Evolutionary conservation across 1,284 basidiomycete genomes (phyloP).

Genomic region (Puccinia horiana): DNA sequence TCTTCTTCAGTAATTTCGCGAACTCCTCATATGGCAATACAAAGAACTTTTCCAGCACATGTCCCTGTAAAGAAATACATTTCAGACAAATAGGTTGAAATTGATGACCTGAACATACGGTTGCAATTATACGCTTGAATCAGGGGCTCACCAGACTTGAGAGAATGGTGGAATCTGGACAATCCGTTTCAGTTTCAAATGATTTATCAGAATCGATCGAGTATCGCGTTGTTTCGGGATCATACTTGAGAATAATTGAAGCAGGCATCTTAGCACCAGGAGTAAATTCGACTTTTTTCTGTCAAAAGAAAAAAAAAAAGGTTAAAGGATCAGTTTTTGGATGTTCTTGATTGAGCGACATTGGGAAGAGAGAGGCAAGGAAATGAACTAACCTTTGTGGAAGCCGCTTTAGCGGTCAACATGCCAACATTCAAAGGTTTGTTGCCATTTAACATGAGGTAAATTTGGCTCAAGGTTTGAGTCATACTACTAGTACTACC

Average conservation of each 20-base stretch:
- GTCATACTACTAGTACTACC: conserved; percentile 93
- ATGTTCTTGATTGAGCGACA: not conserved
- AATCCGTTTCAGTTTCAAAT: conserved; percentile 59
- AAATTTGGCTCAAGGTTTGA: conserved; percentile 79
- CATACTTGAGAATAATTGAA: conserved; percentile 67
- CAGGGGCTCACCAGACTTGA: conserved; percentile 69
- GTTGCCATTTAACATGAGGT: conserved; percentile 65
- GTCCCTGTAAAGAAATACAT: not conserved
- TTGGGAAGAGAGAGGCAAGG: not conserved
- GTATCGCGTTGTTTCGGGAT: conserved; percentile 67
- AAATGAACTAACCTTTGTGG: conserved; percentile 62
- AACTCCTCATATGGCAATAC: conserved; percentile 48
- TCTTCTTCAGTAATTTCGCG: conserved; percentile 29
- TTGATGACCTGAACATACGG: not conserved
- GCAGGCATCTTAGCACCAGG: conserved; percentile 78
- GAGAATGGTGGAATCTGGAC: conserved; percentile 70
- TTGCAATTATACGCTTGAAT: conserved; percentile 50
- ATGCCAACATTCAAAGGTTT: conserved; percentile 56
- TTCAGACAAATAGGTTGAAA: conserved; percentile 17
- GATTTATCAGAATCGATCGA: conserved; percentile 74
- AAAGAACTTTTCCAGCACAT: conserved; percentile 57
- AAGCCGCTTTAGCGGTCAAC: conserved; percentile 53
- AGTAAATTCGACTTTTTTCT: conserved; percentile 70
- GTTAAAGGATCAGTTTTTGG: not conserved
- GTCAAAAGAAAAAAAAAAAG: not conserved